phyloP scores from a whole-genome alignment of 1,284 basidiomycete genomes.

The Ganoderma multipileum region DNA sequence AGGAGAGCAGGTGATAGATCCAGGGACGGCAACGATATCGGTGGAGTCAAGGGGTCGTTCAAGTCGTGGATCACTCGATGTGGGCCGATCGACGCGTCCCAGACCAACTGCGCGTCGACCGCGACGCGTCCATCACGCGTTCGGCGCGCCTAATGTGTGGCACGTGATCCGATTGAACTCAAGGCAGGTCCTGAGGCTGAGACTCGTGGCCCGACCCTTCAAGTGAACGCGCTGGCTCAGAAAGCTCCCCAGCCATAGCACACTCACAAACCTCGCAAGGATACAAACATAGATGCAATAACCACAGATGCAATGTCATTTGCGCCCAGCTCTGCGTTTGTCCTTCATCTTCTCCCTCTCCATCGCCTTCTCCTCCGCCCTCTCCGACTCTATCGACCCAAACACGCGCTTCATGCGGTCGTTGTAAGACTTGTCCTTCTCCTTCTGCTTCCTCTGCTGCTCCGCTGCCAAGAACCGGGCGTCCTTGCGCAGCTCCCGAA shows the following conservation, averaged over 20 bases:
- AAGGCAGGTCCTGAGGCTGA: too few relatives aligned
- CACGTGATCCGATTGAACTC: background rate
- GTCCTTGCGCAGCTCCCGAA: conserved; percentile 96
- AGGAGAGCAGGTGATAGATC: background rate
- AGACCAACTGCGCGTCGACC: background rate
- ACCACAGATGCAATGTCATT: conserved; percentile 43
- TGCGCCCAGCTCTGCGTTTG: conserved; percentile 78
- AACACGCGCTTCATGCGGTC: conserved; percentile 85
- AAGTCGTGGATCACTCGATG: background rate
- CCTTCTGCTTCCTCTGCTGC: conserved; percentile 82
- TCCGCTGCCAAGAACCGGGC: conserved; percentile 91
- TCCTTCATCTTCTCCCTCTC: conserved; percentile 82
- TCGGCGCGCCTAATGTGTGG: background rate
- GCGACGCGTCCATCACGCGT: background rate
- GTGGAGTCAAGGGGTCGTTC: background rate
- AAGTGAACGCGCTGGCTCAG: background rate
- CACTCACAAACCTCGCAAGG: too few relatives aligned
- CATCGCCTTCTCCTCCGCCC: conserved; percentile 95
- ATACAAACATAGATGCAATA: background rate
- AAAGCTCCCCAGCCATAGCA: background rate
- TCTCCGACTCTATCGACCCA: conserved; percentile 86
- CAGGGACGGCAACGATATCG: background rate
- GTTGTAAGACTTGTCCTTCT: conserved; percentile 83
- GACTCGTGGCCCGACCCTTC: too few relatives aligned
- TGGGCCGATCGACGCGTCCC: background rate